Conservation (phyloP, 1,284 basidiomycete species). For the Ceratobasidium sp. region DNA sequence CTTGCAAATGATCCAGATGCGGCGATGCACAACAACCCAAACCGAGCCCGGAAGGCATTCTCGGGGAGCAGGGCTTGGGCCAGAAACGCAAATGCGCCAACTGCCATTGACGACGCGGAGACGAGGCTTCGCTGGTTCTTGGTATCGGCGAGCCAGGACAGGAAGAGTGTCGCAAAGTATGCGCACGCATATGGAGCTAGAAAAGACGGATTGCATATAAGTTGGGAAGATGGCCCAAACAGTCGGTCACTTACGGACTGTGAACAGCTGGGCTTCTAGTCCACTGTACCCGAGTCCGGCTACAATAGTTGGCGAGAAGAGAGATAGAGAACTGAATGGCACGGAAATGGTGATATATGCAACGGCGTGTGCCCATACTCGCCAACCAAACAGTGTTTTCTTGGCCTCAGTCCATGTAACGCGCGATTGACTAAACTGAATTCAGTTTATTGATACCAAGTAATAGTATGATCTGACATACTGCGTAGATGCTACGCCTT, state of each 20-base stretch:
- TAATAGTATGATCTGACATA: neutral
- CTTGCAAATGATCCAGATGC: conserved; percentile 50
- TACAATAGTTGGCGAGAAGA: conserved; percentile 52
- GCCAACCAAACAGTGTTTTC: conserved; percentile 11
- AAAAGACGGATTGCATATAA: neutral
- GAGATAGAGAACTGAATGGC: conserved; percentile 50
- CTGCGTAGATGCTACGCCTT: conserved; percentile 45
- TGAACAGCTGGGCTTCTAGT: conserved; percentile 60
- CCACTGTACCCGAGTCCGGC: conserved; percentile 55
- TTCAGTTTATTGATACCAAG: neutral
- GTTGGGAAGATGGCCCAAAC: neutral
- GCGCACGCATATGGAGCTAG: conserved; percentile 46
- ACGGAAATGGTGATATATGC: conserved; percentile 50
- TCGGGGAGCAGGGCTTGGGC: conserved; percentile 46
- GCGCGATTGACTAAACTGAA: neutral
- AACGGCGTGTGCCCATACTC: conserved; percentile 1
- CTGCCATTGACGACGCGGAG: conserved; percentile 39
- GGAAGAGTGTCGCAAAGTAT: conserved; percentile 48
- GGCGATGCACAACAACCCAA: conserved; percentile 50
- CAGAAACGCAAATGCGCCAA: conserved; percentile 33
- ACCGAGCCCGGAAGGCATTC: conserved; percentile 48
- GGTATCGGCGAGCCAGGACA: conserved; percentile 32
- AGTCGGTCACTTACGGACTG: conserved; percentile 57
- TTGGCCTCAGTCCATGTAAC: conserved; percentile 23
- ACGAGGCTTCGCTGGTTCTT: conserved; percentile 39